Percentiles rank a stretch among this genome's conserved stretches.
These are phyloP conservation scores for Ophiostoma perfectum DNA, from an alignment of 2,329 filamentous ascomycete genomes.

Conservation along the genomic window DNA sequence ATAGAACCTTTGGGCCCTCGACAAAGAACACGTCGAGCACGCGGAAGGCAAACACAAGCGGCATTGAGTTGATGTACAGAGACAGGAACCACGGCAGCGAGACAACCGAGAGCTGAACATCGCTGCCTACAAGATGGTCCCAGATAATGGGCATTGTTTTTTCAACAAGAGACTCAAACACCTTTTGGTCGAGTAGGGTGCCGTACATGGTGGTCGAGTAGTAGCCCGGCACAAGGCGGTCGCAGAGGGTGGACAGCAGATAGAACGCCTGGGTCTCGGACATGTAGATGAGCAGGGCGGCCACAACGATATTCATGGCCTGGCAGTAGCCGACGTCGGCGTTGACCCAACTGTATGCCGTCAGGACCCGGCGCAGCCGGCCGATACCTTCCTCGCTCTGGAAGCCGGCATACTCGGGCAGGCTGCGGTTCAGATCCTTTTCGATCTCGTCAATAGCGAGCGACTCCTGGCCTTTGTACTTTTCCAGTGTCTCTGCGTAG, in stretches of 20 bases:
- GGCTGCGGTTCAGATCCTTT: slow-evolving; percentile 91
- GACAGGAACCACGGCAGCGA: slow-evolving; percentile 97
- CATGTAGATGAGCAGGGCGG: slow-evolving; percentile 97
- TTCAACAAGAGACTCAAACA: slow-evolving; percentile 97
- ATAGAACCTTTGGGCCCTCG: slow-evolving; percentile 93
- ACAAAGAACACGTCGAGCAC: slow-evolving; percentile 98
- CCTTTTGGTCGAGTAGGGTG: slow-evolving; percentile 89
- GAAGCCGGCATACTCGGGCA: slow-evolving; percentile 96
- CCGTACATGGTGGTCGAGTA: slow-evolving; percentile 99
- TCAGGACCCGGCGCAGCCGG: slow-evolving; percentile 80
- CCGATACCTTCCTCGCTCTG: slow-evolving; percentile 94
- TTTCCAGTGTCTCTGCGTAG: slow-evolving; percentile 76
- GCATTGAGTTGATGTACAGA: slow-evolving; percentile 99
- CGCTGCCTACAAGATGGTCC: slow-evolving; percentile 95
- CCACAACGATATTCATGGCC: slow-evolving; percentile 99
- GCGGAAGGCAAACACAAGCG: slow-evolving; percentile 91
- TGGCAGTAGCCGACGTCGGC: slow-evolving; percentile 96
- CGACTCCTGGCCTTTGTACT: slow-evolving; percentile 79
- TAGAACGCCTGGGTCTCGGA: slow-evolving; percentile 96
- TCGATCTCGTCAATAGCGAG: slow-evolving; percentile 98
- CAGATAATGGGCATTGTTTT: slow-evolving; percentile 98
- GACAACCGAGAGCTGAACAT: slow-evolving; percentile 94
- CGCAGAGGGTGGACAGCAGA: slow-evolving; percentile 82
- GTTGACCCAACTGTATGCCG: slow-evolving; percentile 96
- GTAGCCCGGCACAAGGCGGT: slow-evolving; percentile 88